Evolutionary conservation across 2,329 filamentous ascomycete genomes (phyloP).

Genomic region (Lanzia echinophila): DNA sequence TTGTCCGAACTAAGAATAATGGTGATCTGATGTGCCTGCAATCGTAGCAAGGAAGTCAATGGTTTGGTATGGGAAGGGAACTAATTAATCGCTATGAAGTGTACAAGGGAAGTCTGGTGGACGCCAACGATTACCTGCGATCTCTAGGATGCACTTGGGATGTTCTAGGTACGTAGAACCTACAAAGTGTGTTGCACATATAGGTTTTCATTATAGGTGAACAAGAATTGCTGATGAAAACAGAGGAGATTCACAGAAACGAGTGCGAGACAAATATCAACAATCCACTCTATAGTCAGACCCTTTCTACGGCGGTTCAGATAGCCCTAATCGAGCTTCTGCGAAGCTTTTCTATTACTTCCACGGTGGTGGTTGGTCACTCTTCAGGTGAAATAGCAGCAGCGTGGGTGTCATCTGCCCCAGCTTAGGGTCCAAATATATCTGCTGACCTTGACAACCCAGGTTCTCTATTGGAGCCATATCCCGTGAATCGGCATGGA

Average conservation of each 20-base stretch:
- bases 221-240: background rate
- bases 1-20: background rate
- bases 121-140: background rate
- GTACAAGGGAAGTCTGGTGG: background rate
- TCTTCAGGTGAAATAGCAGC: slow-evolving; percentile 40
- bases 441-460: background rate
- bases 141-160: slow-evolving; percentile 1
- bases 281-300: slow-evolving; percentile 30
- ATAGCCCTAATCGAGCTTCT: slow-evolving; percentile 39
- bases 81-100: slow-evolving; percentile 7
- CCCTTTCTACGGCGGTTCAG: slow-evolving; percentile 41
- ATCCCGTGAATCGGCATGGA: slow-evolving; percentile 3
- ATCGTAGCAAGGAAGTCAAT: slow-evolving; percentile 16
- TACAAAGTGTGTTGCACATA: background rate
- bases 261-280: slow-evolving; percentile 2
- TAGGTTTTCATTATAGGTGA: background rate
- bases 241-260: background rate
- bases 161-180: background rate
- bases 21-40: background rate
- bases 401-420: background rate
- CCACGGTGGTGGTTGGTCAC: slow-evolving; percentile 36
- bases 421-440: background rate
- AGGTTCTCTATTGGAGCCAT: slow-evolving; percentile 25
- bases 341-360: slow-evolving; percentile 34
- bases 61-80: slow-evolving; percentile 12